phyloP scores from a whole-genome alignment of 805 yeast genomes.

The Sporopachydermia lactativora region DNA sequence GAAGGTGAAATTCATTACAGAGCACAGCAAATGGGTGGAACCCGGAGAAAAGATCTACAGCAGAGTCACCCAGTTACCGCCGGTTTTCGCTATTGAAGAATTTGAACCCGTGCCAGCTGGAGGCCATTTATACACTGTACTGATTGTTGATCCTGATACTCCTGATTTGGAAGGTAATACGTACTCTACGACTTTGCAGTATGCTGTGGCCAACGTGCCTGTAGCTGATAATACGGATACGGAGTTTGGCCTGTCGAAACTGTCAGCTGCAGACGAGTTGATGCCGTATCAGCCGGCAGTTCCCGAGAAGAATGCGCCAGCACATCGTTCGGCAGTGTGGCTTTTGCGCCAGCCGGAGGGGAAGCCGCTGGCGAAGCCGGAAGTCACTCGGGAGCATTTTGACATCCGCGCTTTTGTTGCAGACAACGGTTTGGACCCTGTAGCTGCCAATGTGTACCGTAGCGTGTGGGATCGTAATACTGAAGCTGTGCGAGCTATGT shows the following conservation, averaged over 20 bases:
- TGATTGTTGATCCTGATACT: slow-evolving; percentile 83
- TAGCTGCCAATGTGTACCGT: slow-evolving; percentile 92
- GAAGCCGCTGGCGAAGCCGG: slow-evolving; percentile 11
- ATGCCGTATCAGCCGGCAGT: slow-evolving; percentile 63
- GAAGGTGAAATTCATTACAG: slow-evolving; percentile 59
- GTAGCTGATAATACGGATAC: slow-evolving; percentile 39
- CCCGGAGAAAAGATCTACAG: slow-evolving; percentile 73
- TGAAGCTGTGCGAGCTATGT: slow-evolving; percentile 47
- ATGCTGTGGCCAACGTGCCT: slow-evolving; percentile 60
- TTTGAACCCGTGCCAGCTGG: slow-evolving; percentile 33
- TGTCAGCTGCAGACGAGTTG: slow-evolving; percentile 25
- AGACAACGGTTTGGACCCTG: slow-evolving; percentile 43
- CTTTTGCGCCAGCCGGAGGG: slow-evolving; percentile 57
- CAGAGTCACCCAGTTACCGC: slow-evolving; percentile 58
- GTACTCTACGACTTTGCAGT: slow-evolving; percentile 57
- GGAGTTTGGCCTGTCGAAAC: slow-evolving; percentile 32
- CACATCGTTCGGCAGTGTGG: slow-evolving; percentile 81
- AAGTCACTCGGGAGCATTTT: slow-evolving; percentile 30
- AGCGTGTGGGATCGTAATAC: slow-evolving; percentile 69
- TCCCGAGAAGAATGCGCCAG: slow-evolving; percentile 79
- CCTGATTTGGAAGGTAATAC: slow-evolving; percentile 64
- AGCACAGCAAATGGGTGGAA: slow-evolving; percentile 52
- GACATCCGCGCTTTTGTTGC: slow-evolving; percentile 59
- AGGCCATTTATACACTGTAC: slow-evolving; percentile 52
- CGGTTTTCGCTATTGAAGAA: slow-evolving; percentile 65